Conservation (phyloP, 1,284 basidiomycete species). For the Sanghuangporus sanghuang region DNA sequence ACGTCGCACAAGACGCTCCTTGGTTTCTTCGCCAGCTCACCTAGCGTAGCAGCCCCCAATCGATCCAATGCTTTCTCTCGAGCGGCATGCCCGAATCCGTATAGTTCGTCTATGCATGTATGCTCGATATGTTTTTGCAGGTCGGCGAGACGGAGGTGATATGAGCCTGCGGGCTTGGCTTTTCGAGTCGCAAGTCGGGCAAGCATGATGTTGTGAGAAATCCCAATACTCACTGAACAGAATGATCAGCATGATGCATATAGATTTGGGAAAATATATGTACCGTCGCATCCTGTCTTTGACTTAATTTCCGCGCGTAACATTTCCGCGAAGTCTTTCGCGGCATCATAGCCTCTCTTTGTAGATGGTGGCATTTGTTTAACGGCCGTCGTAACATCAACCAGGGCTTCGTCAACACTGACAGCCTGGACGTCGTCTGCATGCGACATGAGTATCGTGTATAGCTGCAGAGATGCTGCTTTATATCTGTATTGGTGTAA, state of each 20-base stretch:
- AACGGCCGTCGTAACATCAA: conserved; percentile 79
- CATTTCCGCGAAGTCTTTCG: conserved; percentile 73
- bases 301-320: conserved; percentile 74
- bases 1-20: conserved; percentile 63
- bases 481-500: conserved; percentile 60
- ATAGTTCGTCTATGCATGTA: conserved; percentile 66
- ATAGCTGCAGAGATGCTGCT: conserved; percentile 78
- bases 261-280: conserved; percentile 15
- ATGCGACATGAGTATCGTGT: conserved; percentile 85
- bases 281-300: conserved; percentile 83
- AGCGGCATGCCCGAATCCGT: conserved; percentile 79
- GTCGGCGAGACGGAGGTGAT: conserved; percentile 59
- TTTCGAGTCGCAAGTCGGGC: conserved; percentile 87
- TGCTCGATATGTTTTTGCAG: conserved; percentile 60
- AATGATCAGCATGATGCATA: conserved; percentile 10
- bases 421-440: conserved; percentile 94
- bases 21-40: conserved; percentile 58
- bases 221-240: conserved; percentile 78
- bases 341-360: conserved; percentile 42
- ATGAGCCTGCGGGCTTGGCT: conserved; percentile 88
- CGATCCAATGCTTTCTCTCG: conserved; percentile 73
- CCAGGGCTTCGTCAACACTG: conserved; percentile 92
- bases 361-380: conserved; percentile 34
- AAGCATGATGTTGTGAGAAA: conserved; percentile 87
- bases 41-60: conserved; percentile 69